These are phyloP conservation scores for Chrysanthemum seticuspe DNA, from an alignment of 129 eudicot genomes.

Conservation along the genomic window DNA sequence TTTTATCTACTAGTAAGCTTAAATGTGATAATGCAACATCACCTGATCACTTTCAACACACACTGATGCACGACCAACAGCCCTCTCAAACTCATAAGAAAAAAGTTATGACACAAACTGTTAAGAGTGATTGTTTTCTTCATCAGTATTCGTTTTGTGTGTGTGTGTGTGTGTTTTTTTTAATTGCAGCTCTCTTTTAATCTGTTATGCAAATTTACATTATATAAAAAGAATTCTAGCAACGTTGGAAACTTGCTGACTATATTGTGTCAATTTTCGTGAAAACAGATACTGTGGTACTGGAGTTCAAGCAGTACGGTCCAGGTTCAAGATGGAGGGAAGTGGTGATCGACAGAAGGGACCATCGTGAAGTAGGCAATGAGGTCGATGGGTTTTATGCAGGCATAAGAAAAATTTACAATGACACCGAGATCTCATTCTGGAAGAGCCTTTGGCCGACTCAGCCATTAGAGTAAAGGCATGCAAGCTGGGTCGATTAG, in stretches of 20 bases:
- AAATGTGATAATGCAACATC: too few relatives aligned
- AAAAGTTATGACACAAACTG: too few relatives aligned
- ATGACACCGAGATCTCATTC: constrained; percentile 50
- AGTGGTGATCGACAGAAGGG: constrained; percentile 51
- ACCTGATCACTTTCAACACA: too few relatives aligned
- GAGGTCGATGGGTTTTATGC: constrained; percentile 75
- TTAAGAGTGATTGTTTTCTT: too few relatives aligned
- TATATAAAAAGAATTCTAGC: neutral
- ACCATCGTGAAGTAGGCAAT: constrained; percentile 74
- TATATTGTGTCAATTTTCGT: constrained; percentile 1
- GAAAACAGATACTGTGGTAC: constrained; percentile 44
- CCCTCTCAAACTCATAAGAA: too few relatives aligned
- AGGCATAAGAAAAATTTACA: constrained; percentile 72
- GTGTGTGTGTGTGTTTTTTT: too few relatives aligned
- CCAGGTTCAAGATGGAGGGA: constrained; percentile 77
- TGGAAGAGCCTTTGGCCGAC: constrained; percentile 76
- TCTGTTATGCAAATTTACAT: neutral
- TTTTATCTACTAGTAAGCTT: too few relatives aligned
- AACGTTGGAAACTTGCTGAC: neutral
- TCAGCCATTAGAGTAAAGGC: constrained; percentile 32
- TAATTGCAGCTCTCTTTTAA: neutral
- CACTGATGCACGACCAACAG: too few relatives aligned
- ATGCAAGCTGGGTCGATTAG: neutral
- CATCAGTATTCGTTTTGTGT: too few relatives aligned
- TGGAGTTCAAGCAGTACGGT: constrained; percentile 82